These are phyloP conservation scores for Phytophthora nicotianae DNA, from an alignment of 352 stramenopile species.

Conservation along the genomic window DNA sequence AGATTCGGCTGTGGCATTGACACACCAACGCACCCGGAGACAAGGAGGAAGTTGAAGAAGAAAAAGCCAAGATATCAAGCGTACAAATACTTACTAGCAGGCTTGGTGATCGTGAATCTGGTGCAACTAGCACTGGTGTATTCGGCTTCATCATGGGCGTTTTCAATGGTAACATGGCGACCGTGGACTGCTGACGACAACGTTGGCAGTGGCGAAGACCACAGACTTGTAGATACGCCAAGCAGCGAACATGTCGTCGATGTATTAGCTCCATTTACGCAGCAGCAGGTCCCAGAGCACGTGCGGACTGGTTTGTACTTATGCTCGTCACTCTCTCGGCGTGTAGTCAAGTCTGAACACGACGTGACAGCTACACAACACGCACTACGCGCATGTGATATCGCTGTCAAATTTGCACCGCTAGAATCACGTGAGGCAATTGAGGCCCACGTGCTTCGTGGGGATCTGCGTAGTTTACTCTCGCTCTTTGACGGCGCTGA, in stretches of 20 bases:
- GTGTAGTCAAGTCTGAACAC: constrained; percentile 50
- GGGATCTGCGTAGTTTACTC: constrained; percentile 58
- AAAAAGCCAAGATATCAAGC: constrained; percentile 27
- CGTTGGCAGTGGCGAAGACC: neutral
- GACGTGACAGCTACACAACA: constrained; percentile 41
- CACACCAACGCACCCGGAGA: constrained; percentile 38
- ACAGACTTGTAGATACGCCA: neutral
- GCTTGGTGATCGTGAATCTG: constrained; percentile 38
- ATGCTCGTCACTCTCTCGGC: constrained; percentile 45
- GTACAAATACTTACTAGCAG: constrained; percentile 41
- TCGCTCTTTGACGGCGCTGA: constrained; percentile 44
- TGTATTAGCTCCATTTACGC: neutral
- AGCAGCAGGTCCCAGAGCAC: constrained; percentile 28
- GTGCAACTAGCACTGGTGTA: constrained; percentile 35
- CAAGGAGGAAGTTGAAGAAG: constrained; percentile 22
- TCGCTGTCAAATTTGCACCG: constrained; percentile 44
- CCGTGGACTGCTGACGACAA: constrained; percentile 7
- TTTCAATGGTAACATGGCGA: constrained; percentile 37
- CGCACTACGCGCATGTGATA: constrained; percentile 50
- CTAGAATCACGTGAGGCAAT: constrained; percentile 29
- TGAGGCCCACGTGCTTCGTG: constrained; percentile 54
- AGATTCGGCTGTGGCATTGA: constrained; percentile 48
- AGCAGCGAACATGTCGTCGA: neutral
- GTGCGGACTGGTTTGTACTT: constrained; percentile 37
- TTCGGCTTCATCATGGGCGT: constrained; percentile 35